phyloP scores from a whole-genome alignment of 805 yeast genomes.

The Lachancea quebecensis region DNA sequence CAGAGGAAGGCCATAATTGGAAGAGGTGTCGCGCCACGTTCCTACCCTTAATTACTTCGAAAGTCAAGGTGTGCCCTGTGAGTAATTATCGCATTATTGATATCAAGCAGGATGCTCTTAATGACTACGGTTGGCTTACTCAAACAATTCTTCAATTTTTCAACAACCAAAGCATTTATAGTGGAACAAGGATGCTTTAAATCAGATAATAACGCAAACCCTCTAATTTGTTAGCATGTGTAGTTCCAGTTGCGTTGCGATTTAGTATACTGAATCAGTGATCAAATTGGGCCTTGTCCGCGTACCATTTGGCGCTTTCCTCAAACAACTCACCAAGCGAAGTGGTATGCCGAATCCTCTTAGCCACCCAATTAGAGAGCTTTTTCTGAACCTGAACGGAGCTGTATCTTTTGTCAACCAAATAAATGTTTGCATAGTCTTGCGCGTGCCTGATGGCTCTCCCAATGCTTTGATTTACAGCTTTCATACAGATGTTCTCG shows the following conservation, averaged over 20 bases:
- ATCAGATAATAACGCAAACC: background rate
- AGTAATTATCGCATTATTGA: conserved; percentile 30
- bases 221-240: background rate
- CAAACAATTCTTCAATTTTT: conserved; percentile 22
- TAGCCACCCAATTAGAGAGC: conserved; percentile 64
- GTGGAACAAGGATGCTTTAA: conserved; percentile 21
- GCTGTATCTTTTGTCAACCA: conserved; percentile 61
- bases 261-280: background rate
- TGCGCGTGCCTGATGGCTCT: conserved; percentile 78
- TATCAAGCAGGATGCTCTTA: conserved; percentile 18
- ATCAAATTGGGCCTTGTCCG: background rate
- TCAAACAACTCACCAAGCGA: background rate
- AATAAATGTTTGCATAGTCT: conserved; percentile 71
- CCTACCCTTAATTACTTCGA: conserved; percentile 33
- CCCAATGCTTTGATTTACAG: conserved; percentile 89
- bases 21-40: conserved; percentile 34
- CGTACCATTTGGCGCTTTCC: background rate
- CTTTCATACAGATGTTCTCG: conserved; percentile 83
- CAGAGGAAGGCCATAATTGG: conserved; percentile 31
- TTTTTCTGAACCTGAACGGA: conserved; percentile 43
- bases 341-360: background rate
- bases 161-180: conserved; percentile 23
- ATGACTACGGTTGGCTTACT: conserved; percentile 33
- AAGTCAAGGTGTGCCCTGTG: conserved; percentile 32
- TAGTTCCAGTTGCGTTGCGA: no score